Conservation (phyloP, 2,329 filamentous ascomycete species). For the Ascochyta fabae region DNA sequence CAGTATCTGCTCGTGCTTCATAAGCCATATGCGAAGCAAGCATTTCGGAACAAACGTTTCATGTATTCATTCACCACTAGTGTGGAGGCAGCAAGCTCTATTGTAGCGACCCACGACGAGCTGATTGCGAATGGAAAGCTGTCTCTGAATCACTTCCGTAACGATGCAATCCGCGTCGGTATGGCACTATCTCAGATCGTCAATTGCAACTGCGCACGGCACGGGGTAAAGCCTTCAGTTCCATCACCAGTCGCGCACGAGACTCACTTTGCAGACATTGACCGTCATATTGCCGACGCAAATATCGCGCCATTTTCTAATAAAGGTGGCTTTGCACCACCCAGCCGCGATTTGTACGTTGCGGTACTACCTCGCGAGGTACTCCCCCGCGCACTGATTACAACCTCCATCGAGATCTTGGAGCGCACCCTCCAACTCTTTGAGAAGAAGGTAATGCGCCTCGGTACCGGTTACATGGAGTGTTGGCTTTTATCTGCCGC, state of each 20-base stretch:
- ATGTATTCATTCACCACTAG: constrained; percentile 41
- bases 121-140: constrained; percentile 30
- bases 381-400: constrained; percentile 38
- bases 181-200: constrained; percentile 36
- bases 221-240: constrained; percentile 10
- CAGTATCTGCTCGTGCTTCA: constrained; percentile 47
- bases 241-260: constrained; percentile 2
- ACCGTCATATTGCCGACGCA: background rate
- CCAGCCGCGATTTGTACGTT: constrained; percentile 19
- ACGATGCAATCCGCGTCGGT: constrained; percentile 38
- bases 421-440: constrained; percentile 38
- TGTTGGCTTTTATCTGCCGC: constrained; percentile 44
- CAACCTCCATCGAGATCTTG: constrained; percentile 36
- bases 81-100: constrained; percentile 36
- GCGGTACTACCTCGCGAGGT: constrained; percentile 31
- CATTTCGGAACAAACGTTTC: constrained; percentile 34
- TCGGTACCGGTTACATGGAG: constrained; percentile 47
- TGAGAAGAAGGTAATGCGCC: constrained; percentile 44
- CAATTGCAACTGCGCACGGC: constrained; percentile 33
- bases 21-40: constrained; percentile 39
- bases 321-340: constrained; percentile 12
- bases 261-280: constrained; percentile 6
- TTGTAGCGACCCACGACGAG: constrained; percentile 33
- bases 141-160: constrained; percentile 36
- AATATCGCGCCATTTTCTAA: background rate